These are phyloP conservation scores for Salix caprea DNA, from an alignment of 345 rosid species.

Conservation along the genomic window DNA sequence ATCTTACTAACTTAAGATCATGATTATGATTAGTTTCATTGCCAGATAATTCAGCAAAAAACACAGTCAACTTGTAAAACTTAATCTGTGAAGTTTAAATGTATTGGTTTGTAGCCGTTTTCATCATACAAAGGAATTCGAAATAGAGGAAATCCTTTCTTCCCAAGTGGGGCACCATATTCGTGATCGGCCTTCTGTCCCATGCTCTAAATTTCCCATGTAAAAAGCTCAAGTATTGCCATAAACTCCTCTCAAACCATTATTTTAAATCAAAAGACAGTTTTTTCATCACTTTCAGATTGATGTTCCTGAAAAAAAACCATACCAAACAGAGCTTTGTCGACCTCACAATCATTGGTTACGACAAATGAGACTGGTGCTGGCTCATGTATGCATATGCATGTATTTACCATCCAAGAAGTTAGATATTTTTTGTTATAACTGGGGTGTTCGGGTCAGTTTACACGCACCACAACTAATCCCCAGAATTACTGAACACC, in stretches of 20 bases:
- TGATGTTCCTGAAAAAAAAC: not conserved
- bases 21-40: not conserved
- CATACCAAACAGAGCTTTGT: not conserved
- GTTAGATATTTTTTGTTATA: not conserved
- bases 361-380: not conserved
- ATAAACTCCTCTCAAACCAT: too few relatives aligned
- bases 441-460: fast-evolving
- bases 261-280: too few relatives aligned
- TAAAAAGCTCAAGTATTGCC: not conserved
- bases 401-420: not conserved
- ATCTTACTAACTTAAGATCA: not conserved
- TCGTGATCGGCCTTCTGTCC: not conserved
- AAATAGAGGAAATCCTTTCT: not conserved
- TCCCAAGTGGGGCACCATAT: not conserved
- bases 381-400: not conserved
- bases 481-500: fast-evolving
- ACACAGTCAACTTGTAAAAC: too few relatives aligned
- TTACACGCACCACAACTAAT: too few relatives aligned
- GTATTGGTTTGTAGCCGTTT: too few relatives aligned
- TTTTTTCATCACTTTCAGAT: not conserved
- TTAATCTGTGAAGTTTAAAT: too few relatives aligned
- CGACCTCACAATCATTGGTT: not conserved
- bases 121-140: too few relatives aligned
- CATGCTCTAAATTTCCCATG: not conserved
- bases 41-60: too few relatives aligned